Conservation (phyloP, 2,329 filamentous ascomycete genomes). For the Apiospora arundinis region DNA sequence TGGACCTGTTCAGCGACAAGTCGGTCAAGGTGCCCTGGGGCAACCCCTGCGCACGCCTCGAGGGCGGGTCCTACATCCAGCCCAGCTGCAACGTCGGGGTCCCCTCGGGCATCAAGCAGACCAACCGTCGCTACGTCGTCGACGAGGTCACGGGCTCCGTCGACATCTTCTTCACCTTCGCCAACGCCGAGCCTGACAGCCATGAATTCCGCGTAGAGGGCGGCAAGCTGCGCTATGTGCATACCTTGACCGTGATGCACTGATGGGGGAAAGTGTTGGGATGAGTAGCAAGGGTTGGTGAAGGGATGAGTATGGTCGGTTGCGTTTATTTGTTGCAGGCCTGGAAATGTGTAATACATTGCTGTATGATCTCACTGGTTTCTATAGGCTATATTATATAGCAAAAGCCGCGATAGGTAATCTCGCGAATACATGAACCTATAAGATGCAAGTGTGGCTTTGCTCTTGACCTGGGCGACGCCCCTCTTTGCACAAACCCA, state of each 20-base stretch:
- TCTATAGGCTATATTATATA: too few relatives aligned
- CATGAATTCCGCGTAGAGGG: slow-evolving; percentile 43
- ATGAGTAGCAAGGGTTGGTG: not conserved
- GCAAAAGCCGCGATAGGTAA: not conserved
- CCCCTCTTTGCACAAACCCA: not conserved
- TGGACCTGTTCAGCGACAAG: slow-evolving; percentile 46
- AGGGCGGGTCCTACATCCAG: slow-evolving; percentile 45
- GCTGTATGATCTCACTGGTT: too few relatives aligned
- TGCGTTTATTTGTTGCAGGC: too few relatives aligned
- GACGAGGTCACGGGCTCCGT: slow-evolving; percentile 39
- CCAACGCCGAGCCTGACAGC: slow-evolving; percentile 40
- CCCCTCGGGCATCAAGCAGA: slow-evolving; percentile 38
- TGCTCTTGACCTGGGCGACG: not conserved
- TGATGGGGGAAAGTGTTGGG: not conserved
- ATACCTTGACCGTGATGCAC: slow-evolving; percentile 42
- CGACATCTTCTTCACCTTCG: slow-evolving; percentile 41
- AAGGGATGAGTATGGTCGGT: too few relatives aligned
- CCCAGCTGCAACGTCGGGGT: slow-evolving; percentile 44
- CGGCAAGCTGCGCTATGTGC: slow-evolving; percentile 41
- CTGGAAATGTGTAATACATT: too few relatives aligned
- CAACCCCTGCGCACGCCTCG: slow-evolving; percentile 43
- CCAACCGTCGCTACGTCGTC: slow-evolving; percentile 39
- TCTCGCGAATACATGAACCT: not conserved
- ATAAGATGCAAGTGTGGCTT: slow-evolving; percentile 9
- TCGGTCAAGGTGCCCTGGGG: slow-evolving; percentile 46